Percentiles rank a stretch among this genome's conserved stretches.
Evolutionary conservation across 2,329 filamentous ascomycete genomes (phyloP).

Genomic region (Didymella arachidicola): DNA sequence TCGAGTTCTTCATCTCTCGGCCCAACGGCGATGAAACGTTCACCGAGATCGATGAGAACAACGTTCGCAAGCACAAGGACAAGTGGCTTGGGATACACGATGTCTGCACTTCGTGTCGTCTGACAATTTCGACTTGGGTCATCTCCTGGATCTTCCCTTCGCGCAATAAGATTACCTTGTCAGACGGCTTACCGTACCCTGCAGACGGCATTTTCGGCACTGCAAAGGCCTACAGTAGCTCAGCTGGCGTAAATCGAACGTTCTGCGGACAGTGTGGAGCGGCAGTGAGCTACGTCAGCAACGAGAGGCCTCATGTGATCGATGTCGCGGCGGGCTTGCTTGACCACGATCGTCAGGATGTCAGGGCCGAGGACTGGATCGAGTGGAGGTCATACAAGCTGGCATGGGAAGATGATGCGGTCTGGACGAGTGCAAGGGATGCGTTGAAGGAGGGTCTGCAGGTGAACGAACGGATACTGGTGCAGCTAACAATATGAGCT

Average conservation of each 20-base stretch:
- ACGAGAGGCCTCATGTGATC: constrained; percentile 48
- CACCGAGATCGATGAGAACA: constrained; percentile 13
- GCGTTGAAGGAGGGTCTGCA: constrained; percentile 13
- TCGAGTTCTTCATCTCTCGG: constrained; percentile 65
- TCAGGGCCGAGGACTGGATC: constrained; percentile 66
- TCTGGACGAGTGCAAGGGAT: constrained; percentile 13
- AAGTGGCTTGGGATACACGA: constrained; percentile 54
- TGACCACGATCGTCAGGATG: constrained; percentile 52
- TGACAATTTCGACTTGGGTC: constrained; percentile 68
- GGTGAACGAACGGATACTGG: background rate
- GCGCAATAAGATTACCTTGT: constrained; percentile 64
- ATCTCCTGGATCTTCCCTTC: constrained; percentile 73
- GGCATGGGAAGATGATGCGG: constrained; percentile 15
- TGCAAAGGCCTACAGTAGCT: constrained; percentile 64
- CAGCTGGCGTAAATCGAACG: constrained; percentile 62
- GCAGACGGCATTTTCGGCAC: constrained; percentile 48
- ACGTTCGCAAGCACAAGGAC: constrained; percentile 17
- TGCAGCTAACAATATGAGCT: background rate
- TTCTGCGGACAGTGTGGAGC: constrained; percentile 71
- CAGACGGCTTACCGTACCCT: constrained; percentile 51
- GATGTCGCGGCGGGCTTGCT: constrained; percentile 68
- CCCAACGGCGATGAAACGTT: constrained; percentile 56
- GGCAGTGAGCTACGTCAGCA: constrained; percentile 68
- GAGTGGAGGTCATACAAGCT: constrained; percentile 62
- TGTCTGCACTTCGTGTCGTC: constrained; percentile 67